Percentiles rank a stretch among this genome's conserved stretches.
phyloP scores from a whole-genome alignment of 2,329 filamentous ascomycete species.

The Xylaria digitata region DNA sequence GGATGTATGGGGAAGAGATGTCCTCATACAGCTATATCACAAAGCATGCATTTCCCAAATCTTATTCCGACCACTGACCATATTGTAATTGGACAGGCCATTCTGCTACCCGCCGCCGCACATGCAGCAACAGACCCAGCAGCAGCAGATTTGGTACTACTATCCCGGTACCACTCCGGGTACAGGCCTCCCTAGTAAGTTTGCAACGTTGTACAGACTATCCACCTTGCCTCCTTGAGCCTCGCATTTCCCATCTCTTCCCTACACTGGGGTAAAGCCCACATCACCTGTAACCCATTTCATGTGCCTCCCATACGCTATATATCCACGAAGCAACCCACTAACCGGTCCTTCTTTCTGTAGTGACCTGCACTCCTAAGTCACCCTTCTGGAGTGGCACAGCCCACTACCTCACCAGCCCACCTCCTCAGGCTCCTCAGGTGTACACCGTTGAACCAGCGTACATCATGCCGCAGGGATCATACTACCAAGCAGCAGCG shows the following conservation, averaged over 20 bases:
- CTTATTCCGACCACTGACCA: not conserved
- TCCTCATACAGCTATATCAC: not conserved
- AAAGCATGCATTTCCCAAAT: not conserved
- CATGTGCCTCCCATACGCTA: not conserved
- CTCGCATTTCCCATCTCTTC: not conserved
- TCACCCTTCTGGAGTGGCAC: constrained; percentile 31
- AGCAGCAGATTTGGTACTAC: constrained; percentile 23
- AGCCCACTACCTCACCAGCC: constrained; percentile 30
- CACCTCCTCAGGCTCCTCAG: constrained; percentile 21
- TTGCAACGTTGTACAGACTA: not conserved
- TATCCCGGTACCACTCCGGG: constrained; percentile 2
- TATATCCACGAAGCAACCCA: not conserved
- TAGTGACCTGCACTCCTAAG: constrained; percentile 12
- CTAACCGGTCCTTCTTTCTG: constrained; percentile 3
- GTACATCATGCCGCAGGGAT: constrained; percentile 22
- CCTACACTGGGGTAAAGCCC: not conserved
- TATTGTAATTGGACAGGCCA: constrained; percentile 1
- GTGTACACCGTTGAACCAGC: constrained; percentile 29
- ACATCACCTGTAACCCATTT: not conserved
- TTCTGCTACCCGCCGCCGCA: constrained; percentile 11
- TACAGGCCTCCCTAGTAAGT: constrained; percentile 21
- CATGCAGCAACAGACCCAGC: constrained; percentile 4
- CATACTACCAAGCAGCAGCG: constrained; percentile 12
- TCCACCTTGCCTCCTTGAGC: not conserved
- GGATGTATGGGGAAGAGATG: not conserved